Evolutionary conservation across 352 stramenopile species (phyloP), one percentile per base, ranked within the genome.

Genomic region (Thalassiosira oceanica): DNA sequence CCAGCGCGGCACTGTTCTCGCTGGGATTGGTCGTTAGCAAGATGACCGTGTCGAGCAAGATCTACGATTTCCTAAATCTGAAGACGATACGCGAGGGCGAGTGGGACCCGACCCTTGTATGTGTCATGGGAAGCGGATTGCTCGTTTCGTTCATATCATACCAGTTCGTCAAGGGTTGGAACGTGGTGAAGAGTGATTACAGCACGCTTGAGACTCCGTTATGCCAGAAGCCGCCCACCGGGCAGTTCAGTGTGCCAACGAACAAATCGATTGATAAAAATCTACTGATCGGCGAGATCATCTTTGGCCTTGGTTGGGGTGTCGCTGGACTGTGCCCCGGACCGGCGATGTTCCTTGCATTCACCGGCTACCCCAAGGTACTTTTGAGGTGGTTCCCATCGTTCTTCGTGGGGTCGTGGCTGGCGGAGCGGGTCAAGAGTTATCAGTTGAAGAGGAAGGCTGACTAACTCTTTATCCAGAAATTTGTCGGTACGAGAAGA

Each of bases 261-360:
- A 88, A 78, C 27, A 79, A 45, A 28, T 61, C 48, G 0, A 86
- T 90, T 61, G 82, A 90, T 49, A 51, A 1, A 2, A 69, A 85
- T 6, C 48, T 90, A 2, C 44, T 86, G 1, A 16, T 85, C 2
- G 82, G 82, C 36, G 66, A 77, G 37, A 31, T 49, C 2, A 56
- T 80, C 3, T 90, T 90, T 65, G 82, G 82, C 29, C 44, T 87
- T 43, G 82, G 82, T 11, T 90, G 82, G 82, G 76, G 72, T 20
- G 66, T 84, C 24, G 67, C 52, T 33, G 76, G 76, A 21, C 28
- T 88, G 0, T 90, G 82, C 60, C 82, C 82, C 5, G 78, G 77
- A 23, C 82, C 82, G 16, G 82, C 76, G 8, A 70, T 86, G 46
- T 85, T 82, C 48, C 37, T 74, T 15, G 72, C 61, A 11, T 72